These are phyloP conservation scores for Aphanoascus verrucosus DNA, from an alignment of 2,329 filamentous ascomycete species.

Conservation along the genomic window DNA sequence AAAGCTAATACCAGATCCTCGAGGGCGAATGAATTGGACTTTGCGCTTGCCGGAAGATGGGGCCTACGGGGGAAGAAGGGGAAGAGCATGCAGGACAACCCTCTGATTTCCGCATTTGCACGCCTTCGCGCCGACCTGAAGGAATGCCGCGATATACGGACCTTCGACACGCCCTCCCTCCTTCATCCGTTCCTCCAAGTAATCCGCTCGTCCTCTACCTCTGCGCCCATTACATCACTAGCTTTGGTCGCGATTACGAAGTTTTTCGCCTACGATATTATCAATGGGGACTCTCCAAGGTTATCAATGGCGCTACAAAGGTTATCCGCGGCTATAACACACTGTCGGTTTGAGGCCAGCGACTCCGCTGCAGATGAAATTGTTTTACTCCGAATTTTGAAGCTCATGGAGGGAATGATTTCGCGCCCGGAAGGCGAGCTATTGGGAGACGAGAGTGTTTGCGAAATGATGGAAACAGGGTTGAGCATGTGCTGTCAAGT, in stretches of 20 bases:
- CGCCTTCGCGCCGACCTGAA: conserved; percentile 79
- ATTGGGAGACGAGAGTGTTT: conserved; percentile 95
- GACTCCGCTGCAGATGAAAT: conserved; percentile 93
- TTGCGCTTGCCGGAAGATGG: conserved; percentile 68
- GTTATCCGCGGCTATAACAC: conserved; percentile 86
- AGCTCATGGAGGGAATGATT: conserved; percentile 97
- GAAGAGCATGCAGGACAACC: conserved; percentile 95
- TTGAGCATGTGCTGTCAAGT: conserved; percentile 94
- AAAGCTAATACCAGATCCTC: conserved; percentile 16
- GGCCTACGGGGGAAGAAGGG: conserved; percentile 88
- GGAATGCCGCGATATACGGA: conserved; percentile 76
- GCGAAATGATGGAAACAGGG: conserved; percentile 98
- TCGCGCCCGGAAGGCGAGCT: conserved; percentile 85
- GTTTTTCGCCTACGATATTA: conserved; percentile 90
- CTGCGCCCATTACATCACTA: conserved; percentile 89
- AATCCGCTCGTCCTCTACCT: conserved; percentile 90
- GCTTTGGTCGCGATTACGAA: conserved; percentile 90
- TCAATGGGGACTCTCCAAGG: conserved; percentile 71
- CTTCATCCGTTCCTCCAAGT: conserved; percentile 93
- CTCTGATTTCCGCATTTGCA: conserved; percentile 88
- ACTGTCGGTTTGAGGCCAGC: conserved; percentile 94
- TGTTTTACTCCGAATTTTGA: conserved; percentile 83
- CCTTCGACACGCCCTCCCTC: conserved; percentile 79
- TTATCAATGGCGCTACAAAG: conserved; percentile 89
- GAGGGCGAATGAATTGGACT: conserved; percentile 29